A percentile compares a stretch with the other conserved stretches of the same genome.
phyloP scores from a whole-genome alignment of 495 filamentous ascomycete species.

The Aspergillus heteromorphus region DNA sequence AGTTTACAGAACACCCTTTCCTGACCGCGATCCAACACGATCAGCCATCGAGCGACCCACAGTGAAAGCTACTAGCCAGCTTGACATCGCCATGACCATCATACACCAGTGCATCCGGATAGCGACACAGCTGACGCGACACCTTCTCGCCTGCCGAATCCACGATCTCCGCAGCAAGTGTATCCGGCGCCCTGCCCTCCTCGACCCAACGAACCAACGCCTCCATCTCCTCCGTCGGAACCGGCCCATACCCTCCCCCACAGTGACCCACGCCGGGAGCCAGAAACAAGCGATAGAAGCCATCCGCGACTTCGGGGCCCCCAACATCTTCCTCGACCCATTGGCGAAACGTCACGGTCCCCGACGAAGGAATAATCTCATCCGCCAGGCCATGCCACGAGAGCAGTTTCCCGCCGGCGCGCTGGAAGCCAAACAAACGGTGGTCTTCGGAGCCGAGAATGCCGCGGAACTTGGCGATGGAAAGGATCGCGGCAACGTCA shows the following conservation, averaged over 20 bases:
- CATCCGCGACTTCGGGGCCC: conserved; percentile 4
- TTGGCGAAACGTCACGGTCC: conserved; percentile 16
- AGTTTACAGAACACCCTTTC: too few relatives aligned
- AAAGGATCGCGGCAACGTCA: conserved; percentile 7
- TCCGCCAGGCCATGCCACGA: conserved; percentile 33
- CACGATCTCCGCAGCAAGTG: neutral
- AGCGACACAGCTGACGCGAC: neutral
- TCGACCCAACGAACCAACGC: conserved; percentile 41
- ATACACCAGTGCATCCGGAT: neutral
- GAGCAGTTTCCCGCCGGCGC: conserved; percentile 35
- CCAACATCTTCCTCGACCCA: conserved; percentile 6
- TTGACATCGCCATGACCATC: neutral
- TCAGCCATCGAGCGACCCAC: neutral
- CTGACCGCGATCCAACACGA: neutral
- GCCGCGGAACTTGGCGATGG: conserved; percentile 12
- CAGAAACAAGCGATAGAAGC: conserved; percentile 17
- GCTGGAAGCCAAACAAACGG: conserved; percentile 26
- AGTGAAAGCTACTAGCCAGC: neutral
- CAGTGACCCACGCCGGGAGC: conserved; percentile 21
- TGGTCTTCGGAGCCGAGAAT: conserved; percentile 31
- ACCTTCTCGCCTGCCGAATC: neutral
- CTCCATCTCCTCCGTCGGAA: conserved; percentile 17
- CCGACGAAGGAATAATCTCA: conserved; percentile 12
- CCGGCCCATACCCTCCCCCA: conserved; percentile 13
- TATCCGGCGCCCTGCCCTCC: conserved; percentile 24